These are phyloP conservation scores for Meira nashicola DNA, from an alignment of 1,284 basidiomycete species.

Conservation along the genomic window DNA sequence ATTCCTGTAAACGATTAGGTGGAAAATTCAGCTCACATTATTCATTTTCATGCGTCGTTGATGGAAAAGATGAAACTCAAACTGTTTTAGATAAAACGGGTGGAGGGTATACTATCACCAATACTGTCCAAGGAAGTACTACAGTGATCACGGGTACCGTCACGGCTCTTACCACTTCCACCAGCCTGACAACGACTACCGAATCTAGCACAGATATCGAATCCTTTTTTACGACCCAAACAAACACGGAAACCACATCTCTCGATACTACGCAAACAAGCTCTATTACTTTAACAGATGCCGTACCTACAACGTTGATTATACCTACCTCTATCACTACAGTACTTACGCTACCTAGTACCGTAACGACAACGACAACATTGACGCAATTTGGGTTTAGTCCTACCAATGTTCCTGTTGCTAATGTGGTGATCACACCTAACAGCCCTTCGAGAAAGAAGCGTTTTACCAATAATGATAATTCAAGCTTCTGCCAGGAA, in stretches of 20 bases:
- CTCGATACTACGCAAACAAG: too few species aligned
- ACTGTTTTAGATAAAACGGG: slow-evolving; percentile 4
- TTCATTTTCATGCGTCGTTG: slow-evolving; percentile 7
- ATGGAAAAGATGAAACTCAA: background rate
- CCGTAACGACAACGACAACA: slow-evolving; percentile 1
- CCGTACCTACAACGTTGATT: too few species aligned
- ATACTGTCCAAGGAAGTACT: background rate
- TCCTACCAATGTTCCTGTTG: background rate
- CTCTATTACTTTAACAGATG: too few species aligned
- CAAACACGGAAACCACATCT: too few species aligned
- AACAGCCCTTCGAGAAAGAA: too few species aligned
- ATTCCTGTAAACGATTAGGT: slow-evolving; percentile 9
- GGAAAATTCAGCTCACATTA: slow-evolving; percentile 8
- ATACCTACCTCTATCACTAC: too few species aligned
- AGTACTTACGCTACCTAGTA: too few species aligned
- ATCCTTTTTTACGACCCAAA: too few species aligned
- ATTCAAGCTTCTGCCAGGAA: background rate
- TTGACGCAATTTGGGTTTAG: background rate
- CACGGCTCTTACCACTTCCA: slow-evolving; percentile 5
- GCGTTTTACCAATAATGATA: background rate
- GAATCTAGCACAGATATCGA: too few species aligned
- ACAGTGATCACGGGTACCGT: slow-evolving; percentile 6
- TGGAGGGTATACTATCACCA: slow-evolving; percentile 4
- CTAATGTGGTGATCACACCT: background rate
- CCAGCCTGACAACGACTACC: background rate